phyloP scores from a whole-genome alignment of 192 early-diverging fungal genomes.

The Coemansia guatemalensis region DNA sequence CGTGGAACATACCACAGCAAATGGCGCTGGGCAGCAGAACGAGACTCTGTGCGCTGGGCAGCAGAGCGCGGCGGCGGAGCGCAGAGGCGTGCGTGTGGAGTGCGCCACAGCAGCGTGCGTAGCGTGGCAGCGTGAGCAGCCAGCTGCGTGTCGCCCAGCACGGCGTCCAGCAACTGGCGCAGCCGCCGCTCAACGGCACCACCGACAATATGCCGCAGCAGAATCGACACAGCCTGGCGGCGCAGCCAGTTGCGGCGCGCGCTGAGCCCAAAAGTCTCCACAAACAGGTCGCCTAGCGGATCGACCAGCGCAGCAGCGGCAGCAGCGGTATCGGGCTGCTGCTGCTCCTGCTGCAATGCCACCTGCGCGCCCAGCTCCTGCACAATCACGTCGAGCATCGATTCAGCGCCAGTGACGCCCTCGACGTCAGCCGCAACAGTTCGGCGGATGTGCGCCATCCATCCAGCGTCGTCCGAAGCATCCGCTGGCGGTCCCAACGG shows the following conservation, averaged over 20 bases:
- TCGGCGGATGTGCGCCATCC: slow-evolving; percentile 67
- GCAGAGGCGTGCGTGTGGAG: slow-evolving; percentile 4
- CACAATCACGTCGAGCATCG: slow-evolving; percentile 71
- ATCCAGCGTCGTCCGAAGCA: slow-evolving; percentile 2
- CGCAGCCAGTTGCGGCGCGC: slow-evolving; percentile 86
- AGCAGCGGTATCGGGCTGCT: background rate
- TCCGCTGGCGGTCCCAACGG: background rate
- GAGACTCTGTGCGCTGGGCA: slow-evolving; percentile 5
- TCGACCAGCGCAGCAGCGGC: slow-evolving; percentile 59
- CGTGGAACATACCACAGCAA: slow-evolving; percentile 66
- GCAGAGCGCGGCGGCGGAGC: slow-evolving; percentile 13
- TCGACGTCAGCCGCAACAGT: slow-evolving; percentile 75
- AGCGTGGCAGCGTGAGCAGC: slow-evolving; percentile 24
- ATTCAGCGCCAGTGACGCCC: slow-evolving; percentile 64
- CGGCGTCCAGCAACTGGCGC: slow-evolving; percentile 22
- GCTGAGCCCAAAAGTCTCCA: slow-evolving; percentile 92
- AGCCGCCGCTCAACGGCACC: slow-evolving; percentile 80
- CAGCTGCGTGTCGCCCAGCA: slow-evolving; percentile 37
- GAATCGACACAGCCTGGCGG: slow-evolving; percentile 79
- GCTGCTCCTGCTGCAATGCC: slow-evolving; percentile 37
- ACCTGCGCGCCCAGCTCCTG: slow-evolving; percentile 68
- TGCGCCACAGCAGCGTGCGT: slow-evolving; percentile 45
- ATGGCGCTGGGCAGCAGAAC: slow-evolving; percentile 51
- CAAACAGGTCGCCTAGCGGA: slow-evolving; percentile 77
- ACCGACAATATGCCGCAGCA: slow-evolving; percentile 85